A percentile compares a stretch with the other conserved stretches of the same genome.
Conservation (phyloP, 768 basidiomycete genomes). For the Pleurotus pulmonarius region DNA sequence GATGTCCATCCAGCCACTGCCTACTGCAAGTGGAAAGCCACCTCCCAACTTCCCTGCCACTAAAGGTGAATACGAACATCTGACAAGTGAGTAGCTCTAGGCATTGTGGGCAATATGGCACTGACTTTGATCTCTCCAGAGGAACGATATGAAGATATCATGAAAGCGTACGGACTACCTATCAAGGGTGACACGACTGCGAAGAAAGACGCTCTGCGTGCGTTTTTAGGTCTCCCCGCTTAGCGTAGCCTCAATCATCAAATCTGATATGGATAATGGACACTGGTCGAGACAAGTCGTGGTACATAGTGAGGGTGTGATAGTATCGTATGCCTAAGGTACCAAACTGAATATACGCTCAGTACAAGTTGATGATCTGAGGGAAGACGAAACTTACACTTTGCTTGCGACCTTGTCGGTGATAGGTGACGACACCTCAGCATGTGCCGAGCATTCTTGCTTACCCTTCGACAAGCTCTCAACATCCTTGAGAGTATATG, state of each 20-base stretch:
- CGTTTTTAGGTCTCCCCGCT: conserved; percentile 1
- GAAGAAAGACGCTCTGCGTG: conserved; percentile 4
- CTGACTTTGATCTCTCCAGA: no score
- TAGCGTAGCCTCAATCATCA: not conserved
- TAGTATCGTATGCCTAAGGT: not conserved
- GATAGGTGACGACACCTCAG: not conserved
- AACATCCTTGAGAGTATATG: not conserved
- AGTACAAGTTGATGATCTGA: not conserved
- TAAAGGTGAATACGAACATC: conserved; percentile 8
- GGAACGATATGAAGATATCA: conserved; percentile 8
- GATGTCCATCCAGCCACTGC: conserved; percentile 3
- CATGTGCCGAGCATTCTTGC: not conserved
- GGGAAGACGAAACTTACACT: not conserved
- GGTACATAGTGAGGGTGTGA: no score
- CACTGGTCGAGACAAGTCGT: no score
- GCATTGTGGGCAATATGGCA: not conserved
- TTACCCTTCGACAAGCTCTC: not conserved
- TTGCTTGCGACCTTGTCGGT: not conserved
- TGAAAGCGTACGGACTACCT: conserved; percentile 5
- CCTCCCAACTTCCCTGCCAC: conserved; percentile 9
- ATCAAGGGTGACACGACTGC: conserved; percentile 5
- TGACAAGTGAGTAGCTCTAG: not conserved
- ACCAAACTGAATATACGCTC: not conserved
- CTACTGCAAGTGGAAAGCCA: conserved; percentile 1
- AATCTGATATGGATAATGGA: not conserved